A percentile compares a stretch with the other conserved stretches of the same genome.
These are phyloP conservation scores for Emergomyces orientalis DNA, from an alignment of 2,329 filamentous ascomycete genomes.

Conservation along the genomic window DNA sequence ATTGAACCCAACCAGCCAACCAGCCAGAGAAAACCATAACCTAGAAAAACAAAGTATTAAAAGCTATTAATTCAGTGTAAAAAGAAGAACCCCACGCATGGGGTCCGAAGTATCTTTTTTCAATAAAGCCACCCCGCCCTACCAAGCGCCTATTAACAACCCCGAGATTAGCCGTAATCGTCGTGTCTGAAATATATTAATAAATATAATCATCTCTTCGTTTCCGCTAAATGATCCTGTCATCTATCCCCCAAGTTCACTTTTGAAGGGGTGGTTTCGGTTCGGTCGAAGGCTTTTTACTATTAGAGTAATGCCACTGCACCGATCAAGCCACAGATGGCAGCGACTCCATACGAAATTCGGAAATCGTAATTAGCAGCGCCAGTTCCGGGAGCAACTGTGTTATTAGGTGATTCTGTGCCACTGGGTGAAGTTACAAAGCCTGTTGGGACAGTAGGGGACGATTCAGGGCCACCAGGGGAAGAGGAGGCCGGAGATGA, in stretches of 20 bases:
- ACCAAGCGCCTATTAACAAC: neutral
- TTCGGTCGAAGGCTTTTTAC: neutral
- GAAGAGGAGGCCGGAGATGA: constrained; percentile 39
- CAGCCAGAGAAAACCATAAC: neutral
- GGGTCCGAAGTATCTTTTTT: neutral
- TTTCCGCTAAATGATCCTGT: constrained; percentile 1
- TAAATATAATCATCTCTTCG: constrained; percentile 1
- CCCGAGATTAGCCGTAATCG: neutral
- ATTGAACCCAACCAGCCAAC: neutral
- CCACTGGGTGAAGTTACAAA: constrained; percentile 3
- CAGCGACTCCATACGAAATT: constrained; percentile 14
- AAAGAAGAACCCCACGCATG: neutral
- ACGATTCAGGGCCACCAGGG: constrained; percentile 38
- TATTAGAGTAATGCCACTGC: constrained; percentile 19
- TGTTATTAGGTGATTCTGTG: constrained; percentile 8
- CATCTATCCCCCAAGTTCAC: constrained; percentile 7
- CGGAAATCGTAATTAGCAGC: constrained; percentile 15
- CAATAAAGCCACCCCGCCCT: neutral
- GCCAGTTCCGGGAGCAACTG: constrained; percentile 17
- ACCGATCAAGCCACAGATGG: constrained; percentile 21
- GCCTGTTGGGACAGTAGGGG: neutral
- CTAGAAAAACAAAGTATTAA: neutral
- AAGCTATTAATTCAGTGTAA: constrained; percentile 4
- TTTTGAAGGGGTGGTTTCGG: neutral
- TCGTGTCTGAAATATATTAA: constrained; percentile 1